Percentiles rank a stretch among this genome's conserved stretches.
These are phyloP conservation scores for Zychaea mexicana DNA, from an alignment of 371 early-diverging fungal genomes.

Conservation along the genomic window DNA sequence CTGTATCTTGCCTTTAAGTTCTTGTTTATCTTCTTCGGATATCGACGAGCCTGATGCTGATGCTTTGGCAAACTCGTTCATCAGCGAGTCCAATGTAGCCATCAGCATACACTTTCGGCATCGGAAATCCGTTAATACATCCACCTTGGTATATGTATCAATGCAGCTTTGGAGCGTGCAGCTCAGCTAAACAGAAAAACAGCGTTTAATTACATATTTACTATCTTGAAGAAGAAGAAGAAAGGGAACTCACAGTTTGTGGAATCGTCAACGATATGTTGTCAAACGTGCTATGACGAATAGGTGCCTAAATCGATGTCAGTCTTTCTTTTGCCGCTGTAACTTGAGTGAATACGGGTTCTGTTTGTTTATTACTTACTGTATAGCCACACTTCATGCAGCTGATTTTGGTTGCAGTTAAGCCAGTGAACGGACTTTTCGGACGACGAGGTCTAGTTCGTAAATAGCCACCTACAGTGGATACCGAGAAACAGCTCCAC, in stretches of 20 bases:
- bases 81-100: conserved; percentile 57
- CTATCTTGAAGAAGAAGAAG: background rate
- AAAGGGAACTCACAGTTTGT: conserved; percentile 36
- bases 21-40: conserved; percentile 14
- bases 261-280: conserved; percentile 79
- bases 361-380: conserved; percentile 23
- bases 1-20: conserved; percentile 30
- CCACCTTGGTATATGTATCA: conserved; percentile 67
- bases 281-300: conserved; percentile 84
- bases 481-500: conserved; percentile 57
- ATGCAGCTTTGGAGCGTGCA: conserved; percentile 73
- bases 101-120: conserved; percentile 76
- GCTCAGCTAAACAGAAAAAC: conserved; percentile 23
- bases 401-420: conserved; percentile 75
- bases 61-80: conserved; percentile 29
- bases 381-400: conserved; percentile 83
- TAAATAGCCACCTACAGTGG: conserved; percentile 48
- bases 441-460: conserved; percentile 47
- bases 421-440: conserved; percentile 72
- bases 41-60: conserved; percentile 12
- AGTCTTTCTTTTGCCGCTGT: no score
- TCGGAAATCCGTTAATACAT: conserved; percentile 71
- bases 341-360: background rate
- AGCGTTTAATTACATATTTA: background rate
- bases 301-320: conserved; percentile 55